Evolutionary conservation across 1,284 basidiomycete species (phyloP), one percentile per base, ranked within the genome.

Genomic region (Cystobasidium sp.): DNA sequence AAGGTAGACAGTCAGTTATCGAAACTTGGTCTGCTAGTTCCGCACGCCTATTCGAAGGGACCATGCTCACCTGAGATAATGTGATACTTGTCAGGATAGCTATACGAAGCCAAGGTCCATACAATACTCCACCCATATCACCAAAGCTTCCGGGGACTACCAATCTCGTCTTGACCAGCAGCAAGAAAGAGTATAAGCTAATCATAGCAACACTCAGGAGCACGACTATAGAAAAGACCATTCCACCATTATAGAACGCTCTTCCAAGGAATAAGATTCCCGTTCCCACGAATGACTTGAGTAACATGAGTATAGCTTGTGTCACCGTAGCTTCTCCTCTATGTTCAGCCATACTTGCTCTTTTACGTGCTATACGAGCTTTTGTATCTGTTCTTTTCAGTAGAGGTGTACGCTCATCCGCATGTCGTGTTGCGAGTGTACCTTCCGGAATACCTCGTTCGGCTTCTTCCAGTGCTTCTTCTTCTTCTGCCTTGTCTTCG

Each of bases 271-370:
- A 99, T 37, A 99, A 83, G 12, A 99, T 90, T 44, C 96, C 96
- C 9, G 96, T 99, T 22, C 96, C 96, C 65, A 99, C 90, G 80
- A 99, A 99, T 0, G 93, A 91, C 83, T 99, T 98, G 76, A 97
- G 84, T 72, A 97, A 84, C 93, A 97, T 96, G 56, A 97, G 84
- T 12, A 94, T 88, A 8, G 94, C 94, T 82, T 97, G 92, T 0
- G 90, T 88, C 7, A 94, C 89, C 8, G 90, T 92, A 6, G 94
- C 94, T 76, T 92, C 92, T 1, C 94, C 94, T 6, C 85, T 84
- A 37, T 61, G 49, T 14, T 46, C 63, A 14, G 18, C 67, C 55
- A 51, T 86, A 87, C 24, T 84, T 80, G 64, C 88, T 84, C 75
- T 52, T 56, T 43, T 63, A 41, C 51, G 58, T 16, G 51, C 68